Conservation (phyloP, 441 rosid genomes). For the Gossypium aridum region DNA sequence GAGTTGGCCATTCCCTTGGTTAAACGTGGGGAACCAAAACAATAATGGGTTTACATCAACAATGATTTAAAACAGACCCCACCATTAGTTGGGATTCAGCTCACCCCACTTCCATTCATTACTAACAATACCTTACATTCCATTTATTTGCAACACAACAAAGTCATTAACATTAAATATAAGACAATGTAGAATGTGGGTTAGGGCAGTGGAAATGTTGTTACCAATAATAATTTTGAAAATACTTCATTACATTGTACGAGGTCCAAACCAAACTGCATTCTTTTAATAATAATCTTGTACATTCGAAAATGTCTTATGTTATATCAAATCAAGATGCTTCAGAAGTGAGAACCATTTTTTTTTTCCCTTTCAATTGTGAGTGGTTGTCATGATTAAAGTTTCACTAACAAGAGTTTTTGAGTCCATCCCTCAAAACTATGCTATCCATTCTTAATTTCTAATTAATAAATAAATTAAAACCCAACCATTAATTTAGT, state of each 20-base stretch:
- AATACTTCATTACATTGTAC: not conserved
- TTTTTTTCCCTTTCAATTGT: not conserved
- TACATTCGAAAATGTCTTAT: not conserved
- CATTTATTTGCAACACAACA: not conserved
- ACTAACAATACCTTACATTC: not conserved
- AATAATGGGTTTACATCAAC: constrained; percentile 33
- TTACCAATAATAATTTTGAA: not conserved
- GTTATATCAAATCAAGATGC: not conserved
- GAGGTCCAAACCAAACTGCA: too few species aligned
- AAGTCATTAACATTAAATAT: too few species aligned
- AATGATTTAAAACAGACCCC: constrained; percentile 30
- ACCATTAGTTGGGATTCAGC: constrained; percentile 17
- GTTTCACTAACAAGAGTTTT: not conserved
- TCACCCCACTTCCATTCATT: not conserved
- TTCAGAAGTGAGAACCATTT: not conserved
- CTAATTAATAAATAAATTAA: too few species aligned
- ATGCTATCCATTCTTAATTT: not conserved
- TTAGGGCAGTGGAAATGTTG: too few species aligned
- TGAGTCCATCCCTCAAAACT: not conserved
- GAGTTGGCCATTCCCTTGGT: constrained; percentile 16
- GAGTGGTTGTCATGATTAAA: not conserved
- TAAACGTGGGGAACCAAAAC: constrained; percentile 46
- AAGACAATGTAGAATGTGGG: too few species aligned
- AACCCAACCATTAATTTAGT: too few species aligned
- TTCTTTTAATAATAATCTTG: not conserved